Base-by-base conservation (phyloP, 371 early-diverging fungal species). In the Parasitella parasitica region DNA sequence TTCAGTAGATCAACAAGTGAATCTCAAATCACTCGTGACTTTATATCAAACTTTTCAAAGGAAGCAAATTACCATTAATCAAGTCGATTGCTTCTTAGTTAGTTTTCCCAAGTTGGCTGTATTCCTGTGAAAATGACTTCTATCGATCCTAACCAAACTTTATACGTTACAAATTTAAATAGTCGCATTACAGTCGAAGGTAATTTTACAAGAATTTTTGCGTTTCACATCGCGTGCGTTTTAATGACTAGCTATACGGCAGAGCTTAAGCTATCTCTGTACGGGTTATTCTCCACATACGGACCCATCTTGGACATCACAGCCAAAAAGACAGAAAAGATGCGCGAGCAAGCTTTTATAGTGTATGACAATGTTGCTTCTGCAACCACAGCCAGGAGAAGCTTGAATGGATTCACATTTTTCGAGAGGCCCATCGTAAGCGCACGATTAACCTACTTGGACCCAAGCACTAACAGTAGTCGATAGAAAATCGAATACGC, bases 311-410 rank as follows among this genome's bases (percentile, higher is more conserved):
- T 95, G 26, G 95, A 95, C 61, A 88, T 98, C 34, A 90, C 91
- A 4, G 65, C 93, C 9, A 81, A 85, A 61, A 85, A 89, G 57
- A 88, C 88, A 12, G 72, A 82, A 54, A 85, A 89, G 64, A 90
- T 92, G 91, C 91, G 97, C 16, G 97, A 97, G n/a, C 98, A 98
- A 75, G 98, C 98, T 1, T 97, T 95, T 72, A 78, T 98, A 28
- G 94, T 90, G 27, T 97, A 92, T 71, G 77, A 80, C 48, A 89
- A 94, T 55, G 77, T 91, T 36, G 77, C 92, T 4, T 75, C 85
- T 18, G 94, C 98, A 0, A 77, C 91, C 11, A 74, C 86, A 11
- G 93, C 93, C 24, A 64, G 91, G 66, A 77, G 93, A 66, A 81
- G 85, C 32, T 72, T 93, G 39, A 89, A 91, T 62, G 92, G 91